Base-by-base conservation (phyloP, 225 moss, liverwort and hornwort genomes). In the Rhytidiadelphus loreus region DNA sequence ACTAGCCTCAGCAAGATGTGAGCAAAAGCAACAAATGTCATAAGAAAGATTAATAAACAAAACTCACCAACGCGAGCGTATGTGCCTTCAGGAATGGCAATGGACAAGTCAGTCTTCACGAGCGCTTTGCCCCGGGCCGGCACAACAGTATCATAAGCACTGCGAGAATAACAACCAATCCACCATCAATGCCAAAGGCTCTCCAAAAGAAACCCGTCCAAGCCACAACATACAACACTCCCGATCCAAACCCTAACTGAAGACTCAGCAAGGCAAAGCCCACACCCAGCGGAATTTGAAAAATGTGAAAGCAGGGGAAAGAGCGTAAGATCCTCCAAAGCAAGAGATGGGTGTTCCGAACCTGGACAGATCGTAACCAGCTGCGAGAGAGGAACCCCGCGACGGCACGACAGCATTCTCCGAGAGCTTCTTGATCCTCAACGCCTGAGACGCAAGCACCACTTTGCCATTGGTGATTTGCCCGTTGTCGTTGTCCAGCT, bases 301-400 rank as follows among this genome's bases (percentile, higher is more conserved):
- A 24, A 58, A 24, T 58, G 24, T 58, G 58, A 23, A 53, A 32
- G 29, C 30, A 13, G 12, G 80, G 18, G 43, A 21, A 41, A 77
- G 13, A 55, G 63, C 29, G 12, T 13, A 63, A 64, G 22, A 52
- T 50, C 81, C 8, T 41, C 17, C 24, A 62, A 24, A 71, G n/a
- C 50, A 52, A 57, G 85, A 69, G 33, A 12, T 18, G 55, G 18
- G n/a, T 79, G 39, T 14, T 29, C 5, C 19, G 4, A 23, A 98
- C 98, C 98, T 98, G 48, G 98, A 96, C 33, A 98, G 91, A 71
- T 98, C 98, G 85, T 98, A 98, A 32, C 98, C 98, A 52, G 98
- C 98, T 62, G 96, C 92, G 19, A 84, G 91, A 7, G 94, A 86
- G 7, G 98, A 96, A 24, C 97, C 98, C 65, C 97, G 92, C 14